Conservation (phyloP, 257 asterid species). For the Nicotiana tomentosiformis region DNA sequence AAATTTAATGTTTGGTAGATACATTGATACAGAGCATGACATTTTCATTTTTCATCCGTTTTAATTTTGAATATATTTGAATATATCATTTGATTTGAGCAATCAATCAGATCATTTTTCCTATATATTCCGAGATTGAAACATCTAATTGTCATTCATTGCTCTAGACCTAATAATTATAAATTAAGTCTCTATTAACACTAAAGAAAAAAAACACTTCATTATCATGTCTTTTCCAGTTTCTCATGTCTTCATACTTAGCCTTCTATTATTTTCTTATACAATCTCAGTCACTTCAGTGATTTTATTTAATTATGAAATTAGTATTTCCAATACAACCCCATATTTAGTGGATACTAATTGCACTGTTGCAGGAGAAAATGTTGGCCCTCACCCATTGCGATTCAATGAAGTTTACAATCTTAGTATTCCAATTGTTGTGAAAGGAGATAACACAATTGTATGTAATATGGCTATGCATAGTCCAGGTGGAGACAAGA, state of each 20-base stretch:
- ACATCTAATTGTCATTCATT: neutral
- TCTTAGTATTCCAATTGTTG: neutral
- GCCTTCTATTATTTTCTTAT: neutral
- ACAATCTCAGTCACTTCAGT: neutral
- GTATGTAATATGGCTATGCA: neutral
- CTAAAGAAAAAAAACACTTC: neutral
- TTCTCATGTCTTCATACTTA: neutral
- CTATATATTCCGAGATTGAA: no score
- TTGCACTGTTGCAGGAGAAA: neutral
- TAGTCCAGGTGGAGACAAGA: neutral
- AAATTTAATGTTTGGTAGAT: neutral
- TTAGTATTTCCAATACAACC: neutral
- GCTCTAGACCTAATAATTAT: neutral
- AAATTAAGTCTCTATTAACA: neutral
- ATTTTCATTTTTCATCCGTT: neutral
- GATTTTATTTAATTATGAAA: no score
- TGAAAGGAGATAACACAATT: neutral
- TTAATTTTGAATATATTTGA: neutral
- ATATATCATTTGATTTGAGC: neutral
- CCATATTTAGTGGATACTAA: neutral
- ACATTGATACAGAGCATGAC: neutral
- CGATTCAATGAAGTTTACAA: neutral
- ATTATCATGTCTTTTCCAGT: neutral
- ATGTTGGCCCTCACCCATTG: neutral
- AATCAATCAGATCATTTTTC: neutral